Conservation (phyloP, 2,329 filamentous ascomycete genomes). For the Xylariaceae sp. region DNA sequence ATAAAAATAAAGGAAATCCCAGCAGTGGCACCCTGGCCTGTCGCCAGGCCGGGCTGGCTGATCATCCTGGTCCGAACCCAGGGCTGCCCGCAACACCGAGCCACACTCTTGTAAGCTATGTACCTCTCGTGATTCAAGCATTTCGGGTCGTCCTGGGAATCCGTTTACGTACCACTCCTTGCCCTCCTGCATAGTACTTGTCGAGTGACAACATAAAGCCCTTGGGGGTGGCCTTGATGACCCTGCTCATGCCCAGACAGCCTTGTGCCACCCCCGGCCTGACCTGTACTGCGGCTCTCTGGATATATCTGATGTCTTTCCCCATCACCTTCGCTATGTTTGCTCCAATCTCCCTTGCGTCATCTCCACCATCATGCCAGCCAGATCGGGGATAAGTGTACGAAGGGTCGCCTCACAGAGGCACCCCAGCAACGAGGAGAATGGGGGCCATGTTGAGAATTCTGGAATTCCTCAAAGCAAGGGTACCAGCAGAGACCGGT, state of each 20-base stretch:
- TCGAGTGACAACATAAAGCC: not conserved
- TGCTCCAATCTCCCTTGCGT: slow-evolving; percentile 23
- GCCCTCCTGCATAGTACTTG: not conserved
- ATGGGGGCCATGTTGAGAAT: slow-evolving; percentile 18
- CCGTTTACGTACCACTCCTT: not conserved
- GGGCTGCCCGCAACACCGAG: slow-evolving; percentile 15
- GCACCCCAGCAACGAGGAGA: slow-evolving; percentile 19
- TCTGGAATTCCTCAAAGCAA: slow-evolving; percentile 3
- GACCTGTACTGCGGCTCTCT: slow-evolving; percentile 11
- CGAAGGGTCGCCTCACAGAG: slow-evolving; percentile 37
- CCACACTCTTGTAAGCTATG: slow-evolving; percentile 18
- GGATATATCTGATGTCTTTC: slow-evolving; percentile 24
- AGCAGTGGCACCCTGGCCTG: slow-evolving; percentile 10
- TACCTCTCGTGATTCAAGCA: not conserved
- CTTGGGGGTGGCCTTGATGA: not conserved
- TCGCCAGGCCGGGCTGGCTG: too few species aligned
- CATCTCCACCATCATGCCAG: slow-evolving; percentile 30
- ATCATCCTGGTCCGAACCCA: slow-evolving; percentile 3
- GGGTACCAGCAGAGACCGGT: slow-evolving; percentile 12
- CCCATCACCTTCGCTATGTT: slow-evolving; percentile 19
- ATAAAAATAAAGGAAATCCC: slow-evolving; percentile 8
- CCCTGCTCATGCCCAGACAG: slow-evolving; percentile 3
- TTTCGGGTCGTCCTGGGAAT: not conserved
- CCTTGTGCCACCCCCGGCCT: slow-evolving; percentile 23
- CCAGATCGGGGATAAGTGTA: slow-evolving; percentile 39